These are phyloP conservation scores for Tetrapyrgos nigripes DNA, from an alignment of 1,284 basidiomycete genomes.

Conservation along the genomic window DNA sequence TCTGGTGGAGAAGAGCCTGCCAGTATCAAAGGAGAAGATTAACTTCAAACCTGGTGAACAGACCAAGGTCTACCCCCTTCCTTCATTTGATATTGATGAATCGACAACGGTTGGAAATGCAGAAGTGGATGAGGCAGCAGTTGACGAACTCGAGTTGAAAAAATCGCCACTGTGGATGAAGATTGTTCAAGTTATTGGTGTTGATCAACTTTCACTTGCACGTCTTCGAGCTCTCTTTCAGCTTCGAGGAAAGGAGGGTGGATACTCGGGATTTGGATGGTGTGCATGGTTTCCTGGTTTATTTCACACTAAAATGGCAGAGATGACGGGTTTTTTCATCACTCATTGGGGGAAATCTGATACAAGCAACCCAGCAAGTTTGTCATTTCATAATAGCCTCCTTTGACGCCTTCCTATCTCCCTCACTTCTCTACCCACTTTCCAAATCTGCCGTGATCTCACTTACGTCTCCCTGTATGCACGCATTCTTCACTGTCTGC, in stretches of 20 bases:
- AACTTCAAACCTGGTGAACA: conserved; percentile 23
- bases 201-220: conserved; percentile 43
- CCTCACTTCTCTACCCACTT: conserved; percentile 37
- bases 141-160: conserved; percentile 30
- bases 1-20: conserved; percentile 25
- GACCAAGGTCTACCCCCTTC: conserved; percentile 34
- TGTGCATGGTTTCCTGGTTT: not conserved
- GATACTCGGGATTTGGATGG: not conserved
- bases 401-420: conserved; percentile 40
- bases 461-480: conserved; percentile 42
- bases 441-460: conserved; percentile 40
- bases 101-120: conserved; percentile 39
- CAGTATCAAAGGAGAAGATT: conserved; percentile 33
- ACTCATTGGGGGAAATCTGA: not conserved
- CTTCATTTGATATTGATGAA: conserved; percentile 43
- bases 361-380: not conserved
- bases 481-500: conserved; percentile 40
- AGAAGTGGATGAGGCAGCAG: conserved; percentile 38
- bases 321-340: not conserved
- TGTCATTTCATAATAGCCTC: conserved; percentile 36
- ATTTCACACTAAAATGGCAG: not conserved
- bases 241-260: not conserved
- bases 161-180: conserved; percentile 22
- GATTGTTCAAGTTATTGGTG: conserved; percentile 30
- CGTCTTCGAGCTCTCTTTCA: not conserved